These are phyloP conservation scores for Ustilago curta DNA, from an alignment of 1,284 basidiomycete genomes.

Conservation along the genomic window DNA sequence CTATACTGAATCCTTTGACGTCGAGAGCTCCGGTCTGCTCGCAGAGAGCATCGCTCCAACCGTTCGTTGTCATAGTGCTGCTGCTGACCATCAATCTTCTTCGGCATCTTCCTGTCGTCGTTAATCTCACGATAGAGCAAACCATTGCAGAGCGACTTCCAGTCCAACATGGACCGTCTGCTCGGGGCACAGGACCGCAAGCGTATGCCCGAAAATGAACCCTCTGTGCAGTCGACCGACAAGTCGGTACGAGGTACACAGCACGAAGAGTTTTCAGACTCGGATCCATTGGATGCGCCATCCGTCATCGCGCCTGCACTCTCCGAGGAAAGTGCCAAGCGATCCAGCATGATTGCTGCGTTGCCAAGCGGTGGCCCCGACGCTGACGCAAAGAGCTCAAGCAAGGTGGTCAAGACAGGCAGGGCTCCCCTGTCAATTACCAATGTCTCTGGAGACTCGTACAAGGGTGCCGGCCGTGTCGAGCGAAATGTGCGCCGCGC, in stretches of 20 bases:
- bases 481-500: constrained; percentile 45
- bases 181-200: constrained; percentile 54
- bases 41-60: background rate
- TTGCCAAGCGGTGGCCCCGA: constrained; percentile 49
- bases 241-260: constrained; percentile 52
- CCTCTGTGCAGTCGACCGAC: constrained; percentile 33
- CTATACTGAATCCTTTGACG: constrained; percentile 41
- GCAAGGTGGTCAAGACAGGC: constrained; percentile 23
- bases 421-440: constrained; percentile 33
- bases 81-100: constrained; percentile 13
- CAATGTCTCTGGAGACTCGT: constrained; percentile 46
- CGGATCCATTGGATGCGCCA: constrained; percentile 24
- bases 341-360: constrained; percentile 37
- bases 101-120: background rate
- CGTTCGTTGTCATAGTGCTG: too few species aligned
- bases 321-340: constrained; percentile 22
- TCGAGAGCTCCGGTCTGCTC: constrained; percentile 16
- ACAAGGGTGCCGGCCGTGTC: constrained; percentile 52
- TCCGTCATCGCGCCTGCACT: constrained; percentile 51
- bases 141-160: constrained; percentile 62
- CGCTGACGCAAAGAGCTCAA: constrained; percentile 13
- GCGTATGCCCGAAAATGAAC: constrained; percentile 39
- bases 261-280: constrained; percentile 57
- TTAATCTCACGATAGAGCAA: constrained; percentile 38
- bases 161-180: constrained; percentile 63